Evolutionary conservation across 345 rosid genomes (phyloP).

Genomic region (Arabidopsis thaliana): TAIR10.1 NC_003070.9:4983001-4983500

Average conservation of each 20-base stretch:
- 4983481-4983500: conserved; percentile 2
- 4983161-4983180: neutral
- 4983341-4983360: neutral
- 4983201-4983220: conserved; percentile 31
- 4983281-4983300: neutral
- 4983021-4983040: conserved; percentile 81
- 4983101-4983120: conserved; percentile 23
- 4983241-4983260: conserved; percentile 1
- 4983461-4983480: neutral
- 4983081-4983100: conserved; percentile 8
- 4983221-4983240: conserved; percentile 18
- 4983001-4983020: conserved; percentile 93
- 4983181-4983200: conserved; percentile 22
- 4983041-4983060: conserved; percentile 91
- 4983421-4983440: conserved; percentile 18
- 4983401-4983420: conserved; percentile 20
- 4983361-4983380: neutral
- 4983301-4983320: neutral
- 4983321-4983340: neutral
- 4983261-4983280: neutral
- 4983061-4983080: conserved; percentile 54
- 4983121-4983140: conserved; percentile 18
- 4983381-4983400: neutral
- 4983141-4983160: conserved; percentile 6
- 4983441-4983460: conserved; percentile 34